phyloP scores from a whole-genome alignment of 129 eudicot genomes.

The Arctium minus region DNA sequence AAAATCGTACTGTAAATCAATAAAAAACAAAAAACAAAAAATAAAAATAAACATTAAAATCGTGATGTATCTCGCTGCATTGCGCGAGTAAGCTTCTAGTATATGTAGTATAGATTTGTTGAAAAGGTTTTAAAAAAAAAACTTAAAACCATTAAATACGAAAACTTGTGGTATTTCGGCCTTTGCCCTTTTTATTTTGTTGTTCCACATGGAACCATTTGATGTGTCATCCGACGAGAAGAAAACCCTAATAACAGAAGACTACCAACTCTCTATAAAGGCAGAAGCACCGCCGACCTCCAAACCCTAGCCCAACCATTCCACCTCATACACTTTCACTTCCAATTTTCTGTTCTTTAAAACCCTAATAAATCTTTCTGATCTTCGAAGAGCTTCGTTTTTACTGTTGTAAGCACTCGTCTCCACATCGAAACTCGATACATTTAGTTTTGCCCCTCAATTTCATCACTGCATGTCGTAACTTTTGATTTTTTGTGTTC shows the following conservation, averaged over 20 bases:
- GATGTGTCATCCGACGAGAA: constrained; percentile 3
- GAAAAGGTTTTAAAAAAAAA: no score
- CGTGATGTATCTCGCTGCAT: no score
- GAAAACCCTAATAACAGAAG: constrained; percentile 21
- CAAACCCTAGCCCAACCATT: constrained; percentile 23
- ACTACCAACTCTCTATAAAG: constrained; percentile 23
- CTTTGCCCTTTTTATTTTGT: no score
- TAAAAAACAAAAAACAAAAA: no score
- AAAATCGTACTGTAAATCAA: no score
- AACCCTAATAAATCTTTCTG: neutral
- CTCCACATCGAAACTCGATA: neutral
- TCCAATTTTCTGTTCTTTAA: neutral
- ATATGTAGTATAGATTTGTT: no score
- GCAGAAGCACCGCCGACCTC: constrained; percentile 26
- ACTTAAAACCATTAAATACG: no score
- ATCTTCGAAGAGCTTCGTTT: neutral
- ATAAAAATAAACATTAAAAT: no score
- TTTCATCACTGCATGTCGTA: neutral
- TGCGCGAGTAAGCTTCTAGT: no score
- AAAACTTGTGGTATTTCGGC: no score
- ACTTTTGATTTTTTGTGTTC: neutral
- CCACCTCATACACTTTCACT: neutral
- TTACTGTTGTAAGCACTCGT: constrained; percentile 11
- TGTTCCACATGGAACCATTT: neutral
- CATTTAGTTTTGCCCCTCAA: neutral